phyloP scores from a whole-genome alignment of 176 grass and related monocot species.

The Aechmea fasciata region DNA sequence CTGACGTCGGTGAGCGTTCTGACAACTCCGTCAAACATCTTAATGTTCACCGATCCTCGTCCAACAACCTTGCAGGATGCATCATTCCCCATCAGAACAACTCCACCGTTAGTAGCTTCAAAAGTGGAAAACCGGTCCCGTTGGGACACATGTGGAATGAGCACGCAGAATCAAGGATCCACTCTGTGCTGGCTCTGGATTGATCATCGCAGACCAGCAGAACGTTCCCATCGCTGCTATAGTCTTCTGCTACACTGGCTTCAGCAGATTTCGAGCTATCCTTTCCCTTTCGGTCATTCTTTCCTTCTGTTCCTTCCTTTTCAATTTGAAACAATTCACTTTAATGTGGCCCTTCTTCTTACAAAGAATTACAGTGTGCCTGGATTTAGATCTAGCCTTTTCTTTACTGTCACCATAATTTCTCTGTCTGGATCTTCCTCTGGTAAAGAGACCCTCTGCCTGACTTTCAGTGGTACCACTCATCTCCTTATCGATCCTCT shows the following conservation, averaged over 20 bases:
- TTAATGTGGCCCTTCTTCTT: background rate
- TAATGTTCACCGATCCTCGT: background rate
- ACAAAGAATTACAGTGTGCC: background rate
- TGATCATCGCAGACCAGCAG: too few relatives aligned
- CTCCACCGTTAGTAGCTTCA: background rate
- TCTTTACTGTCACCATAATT: background rate
- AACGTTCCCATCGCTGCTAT: background rate
- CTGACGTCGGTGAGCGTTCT: slow-evolving; percentile 2
- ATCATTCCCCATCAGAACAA: slow-evolving; percentile 10
- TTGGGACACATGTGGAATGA: slow-evolving; percentile 14
- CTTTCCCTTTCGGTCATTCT: background rate
- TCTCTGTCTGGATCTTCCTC: background rate
- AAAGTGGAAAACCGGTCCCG: slow-evolving; percentile 11
- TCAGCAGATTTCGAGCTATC: background rate
- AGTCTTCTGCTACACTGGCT: background rate
- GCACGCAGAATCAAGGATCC: background rate
- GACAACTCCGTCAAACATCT: background rate
- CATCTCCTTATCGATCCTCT: too few relatives aligned
- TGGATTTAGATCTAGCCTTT: background rate
- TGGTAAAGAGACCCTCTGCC: background rate
- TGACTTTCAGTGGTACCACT: too few relatives aligned
- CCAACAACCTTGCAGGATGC: background rate
- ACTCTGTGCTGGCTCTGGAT: background rate
- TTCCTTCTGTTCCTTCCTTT: background rate
- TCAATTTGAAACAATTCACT: background rate